Conservation (phyloP, 768 basidiomycete species). For the Xerocomus spinulosus region DNA sequence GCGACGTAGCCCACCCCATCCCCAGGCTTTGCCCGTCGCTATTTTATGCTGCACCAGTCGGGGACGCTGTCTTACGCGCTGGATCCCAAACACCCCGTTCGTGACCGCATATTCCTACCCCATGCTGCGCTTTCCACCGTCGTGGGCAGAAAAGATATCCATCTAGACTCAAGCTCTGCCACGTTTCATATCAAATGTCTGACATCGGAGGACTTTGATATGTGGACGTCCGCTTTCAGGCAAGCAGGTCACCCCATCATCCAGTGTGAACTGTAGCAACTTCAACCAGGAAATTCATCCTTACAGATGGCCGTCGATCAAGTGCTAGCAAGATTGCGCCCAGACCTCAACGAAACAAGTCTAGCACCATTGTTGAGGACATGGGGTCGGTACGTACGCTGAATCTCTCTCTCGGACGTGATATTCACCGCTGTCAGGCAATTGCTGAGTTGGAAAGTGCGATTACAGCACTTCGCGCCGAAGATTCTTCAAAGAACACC, state of each 20-base stretch:
- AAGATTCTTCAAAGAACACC: conserved; percentile 34
- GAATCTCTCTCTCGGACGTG: background rate
- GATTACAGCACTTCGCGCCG: conserved; percentile 40
- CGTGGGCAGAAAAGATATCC: conserved; percentile 71
- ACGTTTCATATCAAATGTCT: conserved; percentile 83
- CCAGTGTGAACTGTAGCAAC: conserved; percentile 21
- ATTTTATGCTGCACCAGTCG: conserved; percentile 64
- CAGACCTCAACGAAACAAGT: conserved; percentile 43
- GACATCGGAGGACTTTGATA: conserved; percentile 62
- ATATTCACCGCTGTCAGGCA: conserved; percentile 36
- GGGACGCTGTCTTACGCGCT: conserved; percentile 75
- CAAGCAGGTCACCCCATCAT: conserved; percentile 27
- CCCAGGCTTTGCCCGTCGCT: conserved; percentile 79
- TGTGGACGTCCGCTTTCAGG: conserved; percentile 77
- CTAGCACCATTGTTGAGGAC: conserved; percentile 55
- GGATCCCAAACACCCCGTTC: conserved; percentile 62
- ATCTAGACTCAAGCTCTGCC: conserved; percentile 68
- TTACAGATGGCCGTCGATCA: conserved; percentile 36
- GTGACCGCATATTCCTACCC: conserved; percentile 63
- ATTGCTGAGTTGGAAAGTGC: conserved; percentile 56
- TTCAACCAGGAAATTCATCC: conserved; percentile 55
- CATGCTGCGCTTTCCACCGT: conserved; percentile 76
- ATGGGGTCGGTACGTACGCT: conserved; percentile 53
- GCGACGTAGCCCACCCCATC: background rate
- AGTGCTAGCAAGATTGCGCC: conserved; percentile 33